Conservation (phyloP, 2,329 filamentous ascomycete species). For the Curvularia verruculosa region DNA sequence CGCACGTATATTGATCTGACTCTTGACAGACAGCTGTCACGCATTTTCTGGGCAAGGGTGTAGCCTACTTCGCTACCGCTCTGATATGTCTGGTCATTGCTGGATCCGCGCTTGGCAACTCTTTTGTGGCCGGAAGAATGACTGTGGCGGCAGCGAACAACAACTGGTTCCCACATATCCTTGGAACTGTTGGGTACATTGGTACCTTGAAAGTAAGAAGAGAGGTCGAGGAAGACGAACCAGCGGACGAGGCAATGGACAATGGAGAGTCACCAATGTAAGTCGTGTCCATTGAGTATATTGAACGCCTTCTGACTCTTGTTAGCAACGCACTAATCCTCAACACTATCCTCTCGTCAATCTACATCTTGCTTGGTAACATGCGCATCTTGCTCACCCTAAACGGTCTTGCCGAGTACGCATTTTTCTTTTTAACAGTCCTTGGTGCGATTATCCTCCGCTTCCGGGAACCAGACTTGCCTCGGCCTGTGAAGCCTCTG, state of each 20-base stretch:
- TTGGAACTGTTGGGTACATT: constrained; percentile 40
- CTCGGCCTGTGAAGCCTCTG: constrained; percentile 64
- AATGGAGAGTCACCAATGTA: constrained; percentile 47
- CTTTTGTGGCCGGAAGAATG: constrained; percentile 68
- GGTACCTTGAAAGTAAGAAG: constrained; percentile 34
- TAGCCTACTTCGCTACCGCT: constrained; percentile 58
- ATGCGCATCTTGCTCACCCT: constrained; percentile 67
- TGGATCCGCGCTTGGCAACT: constrained; percentile 67
- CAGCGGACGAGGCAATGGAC: constrained; percentile 35
- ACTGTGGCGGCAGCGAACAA: constrained; percentile 61
- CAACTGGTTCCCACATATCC: constrained; percentile 36
- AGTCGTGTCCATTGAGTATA: not conserved
- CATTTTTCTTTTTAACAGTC: constrained; percentile 70
- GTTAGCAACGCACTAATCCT: constrained; percentile 43
- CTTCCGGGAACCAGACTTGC: constrained; percentile 60
- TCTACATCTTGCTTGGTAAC: constrained; percentile 67
- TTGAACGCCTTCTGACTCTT: not conserved
- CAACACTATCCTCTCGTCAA: constrained; percentile 50
- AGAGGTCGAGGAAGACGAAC: constrained; percentile 10
- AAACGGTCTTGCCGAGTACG: constrained; percentile 54
- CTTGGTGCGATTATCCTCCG: constrained; percentile 65
- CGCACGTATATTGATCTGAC: not conserved
- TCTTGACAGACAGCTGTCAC: constrained; percentile 38
- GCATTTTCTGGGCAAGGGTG: constrained; percentile 61
- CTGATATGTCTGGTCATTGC: constrained; percentile 68